These are phyloP conservation scores for Acacia pycnantha DNA, from an alignment of 331 rosid species.

Conservation along the genomic window DNA sequence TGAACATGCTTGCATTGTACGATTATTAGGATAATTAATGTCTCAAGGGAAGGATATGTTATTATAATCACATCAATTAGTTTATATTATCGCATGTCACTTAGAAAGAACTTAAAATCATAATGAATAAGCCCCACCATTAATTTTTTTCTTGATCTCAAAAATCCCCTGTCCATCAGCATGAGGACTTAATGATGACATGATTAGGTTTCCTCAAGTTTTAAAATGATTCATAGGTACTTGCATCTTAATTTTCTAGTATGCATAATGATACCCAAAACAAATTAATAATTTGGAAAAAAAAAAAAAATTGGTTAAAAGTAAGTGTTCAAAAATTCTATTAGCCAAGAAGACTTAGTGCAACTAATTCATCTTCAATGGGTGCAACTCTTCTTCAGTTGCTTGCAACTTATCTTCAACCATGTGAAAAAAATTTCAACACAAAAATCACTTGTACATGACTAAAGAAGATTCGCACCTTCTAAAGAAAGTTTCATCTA, in stretches of 20 bases:
- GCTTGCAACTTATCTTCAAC: too few species aligned
- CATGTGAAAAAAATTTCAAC: too few species aligned
- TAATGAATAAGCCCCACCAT: neutral
- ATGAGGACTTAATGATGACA: conserved; percentile 16
- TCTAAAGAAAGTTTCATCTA: too few species aligned
- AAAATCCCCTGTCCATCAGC: conserved; percentile 10
- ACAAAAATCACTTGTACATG: too few species aligned
- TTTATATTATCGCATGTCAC: conserved; percentile 25
- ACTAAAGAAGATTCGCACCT: too few species aligned
- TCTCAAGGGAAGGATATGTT: conserved; percentile 13
- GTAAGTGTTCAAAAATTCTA: too few species aligned
- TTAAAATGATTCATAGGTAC: neutral
- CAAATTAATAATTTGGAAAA: neutral
- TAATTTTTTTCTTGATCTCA: neutral
- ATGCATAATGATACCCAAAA: neutral
- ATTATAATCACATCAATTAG: conserved; percentile 7
- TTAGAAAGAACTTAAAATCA: conserved; percentile 6
- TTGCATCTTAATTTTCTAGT: neutral
- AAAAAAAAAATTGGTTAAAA: too few species aligned
- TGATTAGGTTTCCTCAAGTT: conserved; percentile 2
- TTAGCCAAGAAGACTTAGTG: too few species aligned
- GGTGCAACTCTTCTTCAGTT: too few species aligned
- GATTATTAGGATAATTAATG: neutral
- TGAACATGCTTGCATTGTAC: conserved; percentile 27
- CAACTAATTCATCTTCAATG: too few species aligned